Evolutionary conservation across 1,284 basidiomycete genomes (phyloP).

Genomic region (Puccinia sorghi): DNA sequence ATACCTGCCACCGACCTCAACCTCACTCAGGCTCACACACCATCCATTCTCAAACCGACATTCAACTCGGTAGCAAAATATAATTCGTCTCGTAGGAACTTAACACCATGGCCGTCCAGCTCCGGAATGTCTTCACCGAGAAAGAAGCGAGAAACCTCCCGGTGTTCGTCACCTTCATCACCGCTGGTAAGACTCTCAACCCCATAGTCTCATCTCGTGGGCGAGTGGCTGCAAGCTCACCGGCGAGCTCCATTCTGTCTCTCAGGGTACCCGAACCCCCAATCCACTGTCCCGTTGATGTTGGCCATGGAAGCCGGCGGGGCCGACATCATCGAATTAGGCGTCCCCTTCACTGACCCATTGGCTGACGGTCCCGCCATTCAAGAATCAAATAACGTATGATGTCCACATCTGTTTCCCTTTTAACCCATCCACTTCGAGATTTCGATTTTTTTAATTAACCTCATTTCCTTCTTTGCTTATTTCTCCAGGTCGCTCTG

Average conservation of each 20-base stretch:
- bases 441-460: background rate
- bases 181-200: slow-evolving; percentile 65
- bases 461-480: slow-evolving; percentile 8
- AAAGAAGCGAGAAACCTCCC: slow-evolving; percentile 52
- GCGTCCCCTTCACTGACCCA: slow-evolving; percentile 94
- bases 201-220: background rate
- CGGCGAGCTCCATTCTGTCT: background rate
- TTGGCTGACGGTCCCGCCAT: slow-evolving; percentile 91
- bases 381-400: slow-evolving; percentile 84
- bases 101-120: slow-evolving; percentile 20
- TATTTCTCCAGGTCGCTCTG: slow-evolving; percentile 70
- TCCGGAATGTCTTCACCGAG: slow-evolving; percentile 48
- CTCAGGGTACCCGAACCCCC: slow-evolving; percentile 56
- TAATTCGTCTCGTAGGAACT: too few species aligned
- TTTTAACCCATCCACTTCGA: background rate
- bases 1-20: too few species aligned
- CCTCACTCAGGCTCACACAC: too few species aligned
- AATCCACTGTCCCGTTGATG: slow-evolving; percentile 80
- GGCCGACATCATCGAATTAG: slow-evolving; percentile 92
- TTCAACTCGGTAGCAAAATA: too few species aligned
- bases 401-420: slow-evolving; percentile 54
- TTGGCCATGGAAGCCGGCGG: slow-evolving; percentile 90
- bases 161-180: slow-evolving; percentile 71
- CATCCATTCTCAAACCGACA: too few species aligned
- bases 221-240: background rate